Evolutionary conservation across 192 early-diverging fungal genomes (phyloP), one percentile per base, ranked within the genome.

Genomic region (Podila epicladia): DNA sequence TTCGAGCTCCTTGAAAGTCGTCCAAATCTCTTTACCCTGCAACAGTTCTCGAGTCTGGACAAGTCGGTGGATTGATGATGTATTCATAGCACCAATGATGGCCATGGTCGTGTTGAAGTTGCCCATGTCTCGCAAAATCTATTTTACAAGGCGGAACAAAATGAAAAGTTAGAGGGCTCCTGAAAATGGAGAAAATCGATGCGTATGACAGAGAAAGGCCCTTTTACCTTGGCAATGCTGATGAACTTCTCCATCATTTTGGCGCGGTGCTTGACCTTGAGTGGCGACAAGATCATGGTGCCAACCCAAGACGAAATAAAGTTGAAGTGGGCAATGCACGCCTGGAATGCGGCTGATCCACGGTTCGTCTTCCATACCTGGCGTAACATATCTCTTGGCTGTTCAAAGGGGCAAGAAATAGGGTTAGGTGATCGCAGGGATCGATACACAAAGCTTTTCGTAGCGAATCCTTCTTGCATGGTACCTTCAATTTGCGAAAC

Each of bases 71-170:
- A 95, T 84, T 0, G 94, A 82, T 0, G 89, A 86, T 64, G 84
- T 89, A 49, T 91, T 93, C 61, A 95, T 84, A 11, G 91, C 94
- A 13, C 88, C 90, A 19, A 95, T 71, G 19, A 95, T 85, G 8
- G 93, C 91, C 92, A 94, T 93, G 11, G 92, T 84, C 5, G 91
- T 91, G 74, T 94, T 95, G 72, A 90, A 95, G 69, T 95, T 95
- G 62, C 92, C 91, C 65, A 80, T 80, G 55, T 87, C 83, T 26
- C 91, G 82, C 7, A 94, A 73, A 31, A 88, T 82, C 90, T 93
- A 17, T 0, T 55, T n/a, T 55, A 24, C 4, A 0, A 55, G 53
- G 20, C 8, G 22, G 41, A 45, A 45, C 3, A 3, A 55, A 51
- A 22, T 29, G 2, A 13, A 3, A 76, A 38, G n/a, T 33, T 32